Conservation (phyloP, 306 rosid genomes). For the Quercus agrifolia region DNA sequence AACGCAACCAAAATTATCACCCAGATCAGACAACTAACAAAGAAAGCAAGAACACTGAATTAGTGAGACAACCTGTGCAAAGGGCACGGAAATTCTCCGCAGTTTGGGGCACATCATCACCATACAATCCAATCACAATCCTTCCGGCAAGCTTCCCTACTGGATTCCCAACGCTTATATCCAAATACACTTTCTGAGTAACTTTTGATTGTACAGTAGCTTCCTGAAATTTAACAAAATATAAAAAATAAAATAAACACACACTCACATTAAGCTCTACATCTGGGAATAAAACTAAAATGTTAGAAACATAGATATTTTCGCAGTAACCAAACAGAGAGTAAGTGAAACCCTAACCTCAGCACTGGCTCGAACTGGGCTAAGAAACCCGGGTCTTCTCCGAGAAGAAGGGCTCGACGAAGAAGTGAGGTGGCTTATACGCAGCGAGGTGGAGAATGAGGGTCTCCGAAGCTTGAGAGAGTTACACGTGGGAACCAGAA, state of each 20-base stretch:
- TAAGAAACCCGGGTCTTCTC: conserved; percentile 13
- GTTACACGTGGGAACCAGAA: conserved; percentile 15
- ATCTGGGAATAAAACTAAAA: neutral
- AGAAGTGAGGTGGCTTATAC: conserved; percentile 17
- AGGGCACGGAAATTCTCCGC: conserved; percentile 93
- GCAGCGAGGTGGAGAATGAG: conserved; percentile 25
- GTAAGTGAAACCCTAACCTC: conserved; percentile 29
- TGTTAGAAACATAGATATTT: neutral
- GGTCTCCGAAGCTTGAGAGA: conserved; percentile 17
- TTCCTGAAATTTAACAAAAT: conserved; percentile 27
- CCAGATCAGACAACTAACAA: neutral
- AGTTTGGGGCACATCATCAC: conserved; percentile 94
- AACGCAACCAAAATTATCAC: neutral
- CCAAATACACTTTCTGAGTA: conserved; percentile 79
- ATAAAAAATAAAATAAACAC: neutral
- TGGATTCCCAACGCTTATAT: conserved; percentile 85
- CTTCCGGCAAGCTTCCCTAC: conserved; percentile 89
- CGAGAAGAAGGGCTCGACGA: conserved; percentile 25
- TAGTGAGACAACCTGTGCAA: conserved; percentile 60
- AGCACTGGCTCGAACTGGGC: conserved; percentile 48
- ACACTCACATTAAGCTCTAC: neutral
- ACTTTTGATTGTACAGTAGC: conserved; percentile 69
- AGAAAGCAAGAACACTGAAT: conserved; percentile 1
- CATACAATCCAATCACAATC: conserved; percentile 88
- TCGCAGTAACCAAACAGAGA: neutral